These are phyloP conservation scores for Boletus hoseneyae DNA, from an alignment of 1,284 basidiomycete species.

Conservation along the genomic window DNA sequence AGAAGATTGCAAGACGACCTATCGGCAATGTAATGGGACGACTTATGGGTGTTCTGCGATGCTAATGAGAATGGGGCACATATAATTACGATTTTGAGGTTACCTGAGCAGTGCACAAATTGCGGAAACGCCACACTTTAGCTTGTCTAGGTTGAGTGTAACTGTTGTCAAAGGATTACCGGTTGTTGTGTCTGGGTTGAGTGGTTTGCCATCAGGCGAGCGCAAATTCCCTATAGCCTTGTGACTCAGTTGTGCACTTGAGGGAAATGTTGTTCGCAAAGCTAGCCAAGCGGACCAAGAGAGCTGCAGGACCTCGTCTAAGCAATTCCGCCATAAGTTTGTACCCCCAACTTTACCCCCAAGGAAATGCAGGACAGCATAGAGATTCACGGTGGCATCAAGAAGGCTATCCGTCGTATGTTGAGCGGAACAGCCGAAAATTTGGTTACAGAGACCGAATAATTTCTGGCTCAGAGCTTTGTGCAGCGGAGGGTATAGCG, in stretches of 20 bases:
- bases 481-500: conserved; percentile 63
- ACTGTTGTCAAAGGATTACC: conserved; percentile 42
- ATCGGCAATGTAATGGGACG: conserved; percentile 75
- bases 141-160: conserved; percentile 56
- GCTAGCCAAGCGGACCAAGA: conserved; percentile 57
- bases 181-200: conserved; percentile 9
- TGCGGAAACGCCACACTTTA: conserved; percentile 51
- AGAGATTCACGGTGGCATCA: conserved; percentile 51
- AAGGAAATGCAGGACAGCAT: conserved; percentile 58
- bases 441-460: conserved; percentile 48
- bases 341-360: conserved; percentile 76
- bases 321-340: conserved; percentile 64
- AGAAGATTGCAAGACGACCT: conserved; percentile 55
- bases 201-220: conserved; percentile 11
- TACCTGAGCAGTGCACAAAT: conserved; percentile 56
- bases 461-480: conserved; percentile 50
- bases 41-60: conserved; percentile 49
- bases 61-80: conserved; percentile 5
- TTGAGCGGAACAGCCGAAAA: conserved; percentile 53
- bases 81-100: background rate
- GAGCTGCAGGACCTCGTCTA: conserved; percentile 64
- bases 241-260: conserved; percentile 17
- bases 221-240: conserved; percentile 11
- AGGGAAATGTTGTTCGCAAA: conserved; percentile 55
- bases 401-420: conserved; percentile 43